Conservation (phyloP, 2,329 filamentous ascomycete genomes). For the Pseudogymnoascus sp. region DNA sequence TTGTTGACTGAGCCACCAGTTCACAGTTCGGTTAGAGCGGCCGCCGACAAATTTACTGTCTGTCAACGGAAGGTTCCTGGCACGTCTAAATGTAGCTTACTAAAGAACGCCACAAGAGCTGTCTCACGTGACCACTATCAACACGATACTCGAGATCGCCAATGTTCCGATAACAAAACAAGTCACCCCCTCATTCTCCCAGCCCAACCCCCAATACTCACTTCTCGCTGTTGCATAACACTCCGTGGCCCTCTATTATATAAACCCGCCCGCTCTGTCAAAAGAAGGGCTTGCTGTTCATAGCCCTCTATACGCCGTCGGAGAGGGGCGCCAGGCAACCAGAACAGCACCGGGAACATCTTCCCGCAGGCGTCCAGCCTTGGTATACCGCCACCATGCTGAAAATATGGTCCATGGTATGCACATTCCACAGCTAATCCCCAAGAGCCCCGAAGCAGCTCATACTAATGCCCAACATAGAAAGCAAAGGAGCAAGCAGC, state of each 20-base stretch:
- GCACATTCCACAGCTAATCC: conserved; percentile 22
- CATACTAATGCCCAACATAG: conserved; percentile 39
- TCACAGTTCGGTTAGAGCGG: neutral
- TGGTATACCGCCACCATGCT: conserved; percentile 59
- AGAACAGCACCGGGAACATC: neutral
- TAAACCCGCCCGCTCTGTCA: neutral
- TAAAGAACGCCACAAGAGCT: neutral
- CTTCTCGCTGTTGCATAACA: neutral
- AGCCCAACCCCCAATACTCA: neutral
- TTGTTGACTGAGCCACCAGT: neutral
- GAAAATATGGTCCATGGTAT: conserved; percentile 99
- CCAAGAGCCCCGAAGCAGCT: neutral
- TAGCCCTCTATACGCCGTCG: neutral
- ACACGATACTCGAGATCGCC: conserved; percentile 2
- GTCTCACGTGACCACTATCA: neutral
- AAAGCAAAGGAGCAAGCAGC: conserved; percentile 97
- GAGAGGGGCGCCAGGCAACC: neutral
- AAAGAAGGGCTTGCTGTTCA: neutral
- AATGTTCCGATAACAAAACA: conserved; percentile 7
- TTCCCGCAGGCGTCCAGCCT: neutral
- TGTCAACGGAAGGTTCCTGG: neutral
- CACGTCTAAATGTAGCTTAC: neutral
- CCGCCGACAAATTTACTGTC: neutral
- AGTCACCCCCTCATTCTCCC: conserved; percentile 1
- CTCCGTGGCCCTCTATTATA: neutral